Base-by-base conservation (phyloP, 345 rosid species). In the Dipteronia sinensis region DNA sequence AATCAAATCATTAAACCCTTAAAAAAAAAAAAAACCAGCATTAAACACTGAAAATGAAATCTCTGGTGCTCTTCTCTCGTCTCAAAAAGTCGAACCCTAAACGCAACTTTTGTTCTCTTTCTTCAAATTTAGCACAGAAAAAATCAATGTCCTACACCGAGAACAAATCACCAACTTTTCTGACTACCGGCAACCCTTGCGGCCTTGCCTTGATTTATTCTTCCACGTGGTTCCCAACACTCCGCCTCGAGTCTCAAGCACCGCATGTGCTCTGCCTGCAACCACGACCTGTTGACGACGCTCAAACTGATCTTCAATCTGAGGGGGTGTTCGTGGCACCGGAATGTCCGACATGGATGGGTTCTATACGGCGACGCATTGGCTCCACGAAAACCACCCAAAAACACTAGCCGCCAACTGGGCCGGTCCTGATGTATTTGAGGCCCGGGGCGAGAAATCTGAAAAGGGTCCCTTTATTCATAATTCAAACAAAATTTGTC, bases 331-430 rank as follows among this genome's bases (percentile, higher is more conserved):
- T 1, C 90, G 91, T 0, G 92, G 98, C 27, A 86, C 89, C 0
- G 92, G 93, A 5, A 90, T 91, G 65, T 81, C 89, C 0, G 92
- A 93, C 63, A 90, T 84, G 79, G 90, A 88, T 80, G 97, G 95
- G 22, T 92, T 88, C 81, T 86, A 85, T 49, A 73, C 85, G 0
- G 88, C 89, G 4, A 90, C 94, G 6, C 49, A 85, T 23, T 93
- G 94, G 94, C 84, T 91, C 19, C 89, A 89, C 63, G 56, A 75
- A 13, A 40, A 82, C 71, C 91, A 89, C 75, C 96, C 98, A 6
- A 84, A 83, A 75, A 91, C 94, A 1, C 81, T 93, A 2, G 90
- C 95, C 0, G 83, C 83, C 64, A 93, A 85, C n/a, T n/a, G n/a
- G n/a, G n/a, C n/a, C n/a, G n/a, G n/a, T n/a, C n/a, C n/a, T n/a